phyloP scores from a whole-genome alignment of 768 basidiomycete species.

The Grammothele lineata region DNA sequence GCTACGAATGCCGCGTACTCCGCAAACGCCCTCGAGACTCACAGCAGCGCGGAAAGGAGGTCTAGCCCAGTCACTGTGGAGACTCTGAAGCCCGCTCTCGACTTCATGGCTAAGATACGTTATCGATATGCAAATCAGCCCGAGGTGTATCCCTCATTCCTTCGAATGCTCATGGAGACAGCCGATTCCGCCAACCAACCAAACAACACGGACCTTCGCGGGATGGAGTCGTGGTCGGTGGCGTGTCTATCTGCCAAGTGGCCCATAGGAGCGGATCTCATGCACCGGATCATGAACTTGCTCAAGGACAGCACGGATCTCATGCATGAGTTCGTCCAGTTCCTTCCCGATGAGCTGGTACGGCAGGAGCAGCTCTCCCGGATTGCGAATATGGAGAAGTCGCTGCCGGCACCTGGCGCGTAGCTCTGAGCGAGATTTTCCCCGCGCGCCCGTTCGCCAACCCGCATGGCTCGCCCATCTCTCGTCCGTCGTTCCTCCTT shows the following conservation, averaged over 20 bases:
- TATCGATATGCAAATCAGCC: conserved; percentile 75
- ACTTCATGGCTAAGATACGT: conserved; percentile 97
- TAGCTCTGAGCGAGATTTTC: conserved; percentile 45
- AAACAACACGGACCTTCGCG: conserved; percentile 41
- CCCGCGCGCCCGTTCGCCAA: too few relatives aligned
- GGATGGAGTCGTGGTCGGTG: conserved; percentile 14
- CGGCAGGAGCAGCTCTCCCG: conserved; percentile 21
- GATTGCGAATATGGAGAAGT: conserved; percentile 20
- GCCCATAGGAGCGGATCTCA: conserved; percentile 59
- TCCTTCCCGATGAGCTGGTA: conserved; percentile 49
- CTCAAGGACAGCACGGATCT: conserved; percentile 78
- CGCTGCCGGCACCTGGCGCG: conserved; percentile 25
- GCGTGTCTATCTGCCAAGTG: conserved; percentile 8
- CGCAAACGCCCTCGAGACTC: background rate
- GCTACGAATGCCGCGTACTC: conserved; percentile 19
- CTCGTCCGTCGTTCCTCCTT: too few relatives aligned
- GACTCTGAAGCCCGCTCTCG: conserved; percentile 72
- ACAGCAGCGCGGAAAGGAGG: too few relatives aligned
- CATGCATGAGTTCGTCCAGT: conserved; percentile 67
- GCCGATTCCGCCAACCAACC: conserved; percentile 37
- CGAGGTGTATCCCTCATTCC: conserved; percentile 77
- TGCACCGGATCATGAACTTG: conserved; percentile 59
- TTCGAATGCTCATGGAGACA: conserved; percentile 69
- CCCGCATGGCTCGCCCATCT: too few relatives aligned
- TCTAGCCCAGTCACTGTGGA: conserved; percentile 9